These are phyloP conservation scores for Pachyrhizus erosus DNA, from an alignment of 306 rosid genomes.

Conservation along the genomic window DNA sequence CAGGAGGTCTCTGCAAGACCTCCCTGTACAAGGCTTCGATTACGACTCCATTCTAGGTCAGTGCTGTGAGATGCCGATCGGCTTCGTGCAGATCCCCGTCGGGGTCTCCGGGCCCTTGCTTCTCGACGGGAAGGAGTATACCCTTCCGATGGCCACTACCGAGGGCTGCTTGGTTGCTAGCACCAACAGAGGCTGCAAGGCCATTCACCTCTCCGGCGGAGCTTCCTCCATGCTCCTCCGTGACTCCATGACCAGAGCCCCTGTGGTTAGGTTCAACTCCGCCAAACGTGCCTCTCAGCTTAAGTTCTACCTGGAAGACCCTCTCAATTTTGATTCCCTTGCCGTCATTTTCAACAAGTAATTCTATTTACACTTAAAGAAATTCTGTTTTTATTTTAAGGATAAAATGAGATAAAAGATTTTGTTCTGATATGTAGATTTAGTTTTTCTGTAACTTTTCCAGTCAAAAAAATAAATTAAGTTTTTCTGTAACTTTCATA, in stretches of 20 bases:
- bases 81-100: conserved; percentile 83
- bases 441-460: too few species aligned
- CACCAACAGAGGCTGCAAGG: conserved; percentile 89
- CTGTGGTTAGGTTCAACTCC: conserved; percentile 72
- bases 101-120: conserved; percentile 89
- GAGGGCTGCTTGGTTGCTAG: conserved; percentile 91
- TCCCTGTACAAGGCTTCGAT: conserved; percentile 78
- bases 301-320: conserved; percentile 76
- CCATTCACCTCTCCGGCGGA: conserved; percentile 82
- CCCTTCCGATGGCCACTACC: conserved; percentile 93
- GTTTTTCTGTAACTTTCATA: too few species aligned
- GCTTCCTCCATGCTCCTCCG: conserved; percentile 66
- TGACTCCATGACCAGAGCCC: conserved; percentile 93
- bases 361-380: neutral
- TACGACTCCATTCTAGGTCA: conserved; percentile 83
- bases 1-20: conserved; percentile 59
- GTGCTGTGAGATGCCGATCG: conserved; percentile 97
- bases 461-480: too few species aligned
- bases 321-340: conserved; percentile 67
- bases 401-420: too few species aligned
- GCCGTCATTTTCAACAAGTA: conserved; percentile 74
- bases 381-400: neutral
- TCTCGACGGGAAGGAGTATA: conserved; percentile 71
- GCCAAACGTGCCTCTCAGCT: conserved; percentile 78
- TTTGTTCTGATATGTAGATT: too few species aligned